phyloP scores from a whole-genome alignment of 2,329 filamentous ascomycete species.

The Macrophomina phaseolina region DNA sequence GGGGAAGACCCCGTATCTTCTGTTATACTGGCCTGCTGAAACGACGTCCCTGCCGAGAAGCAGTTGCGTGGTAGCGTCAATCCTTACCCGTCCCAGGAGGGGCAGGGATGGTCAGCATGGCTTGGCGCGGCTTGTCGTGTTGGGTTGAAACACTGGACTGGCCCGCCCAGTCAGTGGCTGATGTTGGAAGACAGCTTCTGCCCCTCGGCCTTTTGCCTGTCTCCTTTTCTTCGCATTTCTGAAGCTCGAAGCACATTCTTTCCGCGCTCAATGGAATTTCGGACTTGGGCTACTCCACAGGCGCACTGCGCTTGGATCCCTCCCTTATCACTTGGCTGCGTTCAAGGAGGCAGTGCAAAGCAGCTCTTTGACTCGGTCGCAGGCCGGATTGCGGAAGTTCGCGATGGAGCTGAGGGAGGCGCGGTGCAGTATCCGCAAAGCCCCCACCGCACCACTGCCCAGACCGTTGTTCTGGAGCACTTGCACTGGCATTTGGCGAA shows the following conservation, averaged over 20 bases:
- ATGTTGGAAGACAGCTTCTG: background rate
- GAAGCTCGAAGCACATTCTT: too few relatives aligned
- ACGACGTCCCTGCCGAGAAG: background rate
- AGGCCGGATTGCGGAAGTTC: background rate
- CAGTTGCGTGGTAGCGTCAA: background rate
- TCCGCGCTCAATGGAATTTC: too few relatives aligned
- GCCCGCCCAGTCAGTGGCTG: too few relatives aligned
- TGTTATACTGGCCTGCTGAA: background rate
- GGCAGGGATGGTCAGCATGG: background rate
- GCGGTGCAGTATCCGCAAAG: background rate
- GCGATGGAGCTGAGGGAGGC: background rate
- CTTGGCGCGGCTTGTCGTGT: background rate
- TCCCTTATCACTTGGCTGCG: slow-evolving; percentile 8
- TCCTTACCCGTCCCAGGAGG: background rate
- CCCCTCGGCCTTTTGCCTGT: background rate
- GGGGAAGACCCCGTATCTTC: background rate
- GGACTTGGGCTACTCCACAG: too few relatives aligned
- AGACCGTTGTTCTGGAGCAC: background rate
- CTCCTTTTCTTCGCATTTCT: background rate
- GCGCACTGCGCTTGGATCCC: background rate
- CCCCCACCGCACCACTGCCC: background rate
- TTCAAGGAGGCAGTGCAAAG: background rate
- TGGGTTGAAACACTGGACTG: background rate
- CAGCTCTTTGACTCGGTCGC: background rate
- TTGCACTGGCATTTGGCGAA: background rate